A percentile compares a stretch with the other conserved stretches of the same genome.
These are phyloP conservation scores for Urtica urens DNA, from an alignment of 306 rosid species.

Conservation along the genomic window DNA sequence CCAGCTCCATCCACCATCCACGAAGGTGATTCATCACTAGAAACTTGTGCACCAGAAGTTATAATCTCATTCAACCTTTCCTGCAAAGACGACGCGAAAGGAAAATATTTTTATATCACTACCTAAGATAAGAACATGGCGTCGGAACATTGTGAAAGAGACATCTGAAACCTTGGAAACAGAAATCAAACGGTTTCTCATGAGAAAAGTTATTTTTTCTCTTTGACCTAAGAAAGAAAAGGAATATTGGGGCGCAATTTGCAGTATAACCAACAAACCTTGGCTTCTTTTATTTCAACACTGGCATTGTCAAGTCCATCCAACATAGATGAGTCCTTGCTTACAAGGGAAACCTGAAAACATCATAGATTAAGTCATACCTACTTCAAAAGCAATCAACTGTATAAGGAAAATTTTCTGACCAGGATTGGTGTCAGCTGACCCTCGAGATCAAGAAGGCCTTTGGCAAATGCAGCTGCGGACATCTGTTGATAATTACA, in stretches of 20 bases:
- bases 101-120: too few relatives aligned
- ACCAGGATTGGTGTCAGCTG: slow-evolving; percentile 96
- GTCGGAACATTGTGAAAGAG: background rate
- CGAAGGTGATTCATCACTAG: slow-evolving; percentile 31
- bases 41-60: slow-evolving; percentile 32
- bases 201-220: too few relatives aligned
- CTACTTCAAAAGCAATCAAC: slow-evolving; percentile 15
- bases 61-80: slow-evolving; percentile 71
- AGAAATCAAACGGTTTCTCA: too few relatives aligned
- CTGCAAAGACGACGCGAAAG: too few relatives aligned
- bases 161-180: too few relatives aligned
- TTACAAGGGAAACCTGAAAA: slow-evolving; percentile 83
- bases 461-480: slow-evolving; percentile 99
- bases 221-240: too few relatives aligned
- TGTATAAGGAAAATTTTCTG: slow-evolving; percentile 23
- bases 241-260: background rate
- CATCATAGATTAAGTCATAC: slow-evolving; percentile 22
- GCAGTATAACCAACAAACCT: slow-evolving; percentile 31
- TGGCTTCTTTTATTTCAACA: slow-evolving; percentile 84
- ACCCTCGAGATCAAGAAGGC: slow-evolving; percentile 97
- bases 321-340: slow-evolving; percentile 98
- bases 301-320: slow-evolving; percentile 99
- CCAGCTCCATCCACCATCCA: slow-evolving; percentile 94
- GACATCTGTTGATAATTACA: slow-evolving; percentile 68
- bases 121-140: slow-evolving; percentile 8